phyloP scores from a whole-genome alignment of 2,329 filamentous ascomycete species.

The Fusarium brachygibbosum region DNA sequence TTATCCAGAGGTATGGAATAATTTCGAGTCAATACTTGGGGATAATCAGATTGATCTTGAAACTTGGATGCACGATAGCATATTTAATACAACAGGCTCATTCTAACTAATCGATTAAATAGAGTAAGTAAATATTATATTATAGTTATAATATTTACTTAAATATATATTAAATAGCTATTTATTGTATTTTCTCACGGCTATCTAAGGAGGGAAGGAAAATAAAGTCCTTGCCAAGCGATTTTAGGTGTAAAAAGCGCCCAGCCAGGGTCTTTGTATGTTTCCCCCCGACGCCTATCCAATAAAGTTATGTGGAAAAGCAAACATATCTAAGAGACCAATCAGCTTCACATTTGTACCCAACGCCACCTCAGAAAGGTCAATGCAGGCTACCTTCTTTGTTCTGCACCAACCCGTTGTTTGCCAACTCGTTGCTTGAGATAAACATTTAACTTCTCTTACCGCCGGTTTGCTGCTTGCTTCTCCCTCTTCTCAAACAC shows the following conservation, averaged over 20 bases:
- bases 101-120: no score
- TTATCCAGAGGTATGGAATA: not conserved
- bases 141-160: no score
- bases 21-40: not conserved
- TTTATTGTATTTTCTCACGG: no score
- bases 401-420: not conserved
- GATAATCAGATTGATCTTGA: constrained; percentile 1
- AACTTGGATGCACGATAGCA: constrained; percentile 19
- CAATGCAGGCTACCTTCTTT: not conserved
- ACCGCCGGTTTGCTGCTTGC: not conserved
- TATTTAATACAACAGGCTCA: not conserved
- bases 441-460: not conserved
- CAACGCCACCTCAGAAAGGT: not conserved
- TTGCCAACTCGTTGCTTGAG: not conserved
- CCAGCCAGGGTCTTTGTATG: no score
- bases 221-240: no score
- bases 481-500: not conserved
- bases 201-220: no score
- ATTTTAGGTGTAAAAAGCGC: no score
- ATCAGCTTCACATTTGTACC: not conserved
- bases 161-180: no score
- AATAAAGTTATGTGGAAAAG: not conserved
- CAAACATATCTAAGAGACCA: not conserved
- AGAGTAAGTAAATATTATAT: no score
- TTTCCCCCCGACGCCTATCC: no score